Evolutionary conservation across 2,329 filamentous ascomycete genomes (phyloP), one percentile per base, ranked within the genome.

Genomic region (Penicillium sp.): DNA sequence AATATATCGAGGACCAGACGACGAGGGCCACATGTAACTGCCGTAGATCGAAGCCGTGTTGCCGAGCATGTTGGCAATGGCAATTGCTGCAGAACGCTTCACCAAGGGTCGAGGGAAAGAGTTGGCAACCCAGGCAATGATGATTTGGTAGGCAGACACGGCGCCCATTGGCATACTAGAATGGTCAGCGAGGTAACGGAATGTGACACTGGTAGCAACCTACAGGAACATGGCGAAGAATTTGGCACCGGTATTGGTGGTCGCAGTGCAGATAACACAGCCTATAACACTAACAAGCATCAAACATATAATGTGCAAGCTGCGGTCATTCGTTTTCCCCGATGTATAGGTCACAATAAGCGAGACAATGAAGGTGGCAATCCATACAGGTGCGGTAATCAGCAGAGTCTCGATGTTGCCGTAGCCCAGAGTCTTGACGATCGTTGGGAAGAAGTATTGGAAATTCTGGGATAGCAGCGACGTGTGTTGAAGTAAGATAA

Each of bases 371-470:
- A 84, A 86, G 0, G 81, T 86, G 0, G 73, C 81, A 60, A 82
- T 82, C 85, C 84, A 88, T 0, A 84, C 83, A 0, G 81, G 80
- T 0, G 79, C 79, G 1, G 76, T 77, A 22, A 82, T 75, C 1
- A 82, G 68, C 12, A 83, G 63, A 0, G 81, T 81, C 37, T 81
- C 70, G 28, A 80, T 78, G 42, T 78, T 72, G 59, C 62, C 77
- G 69, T 85, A 89, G 0, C 85, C 84, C 0, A 89, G 79, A 0
- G 84, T 87, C 45, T 84, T 79, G 1, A 88, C 83, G 42, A 89
- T 86, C 0, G 81, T 84, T 0, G 87, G 87, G 73, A 89, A 88
- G 75, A 88, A 88, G 68, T 88, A 88, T 48, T 86, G 84, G 66
- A 88, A 87, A 1, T 82, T 84, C 66, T 86, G 83, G 0, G 79